Evolutionary conservation across 176 grass and related monocot species (phyloP).

Genomic region (Cenchrus americanus): DNA sequence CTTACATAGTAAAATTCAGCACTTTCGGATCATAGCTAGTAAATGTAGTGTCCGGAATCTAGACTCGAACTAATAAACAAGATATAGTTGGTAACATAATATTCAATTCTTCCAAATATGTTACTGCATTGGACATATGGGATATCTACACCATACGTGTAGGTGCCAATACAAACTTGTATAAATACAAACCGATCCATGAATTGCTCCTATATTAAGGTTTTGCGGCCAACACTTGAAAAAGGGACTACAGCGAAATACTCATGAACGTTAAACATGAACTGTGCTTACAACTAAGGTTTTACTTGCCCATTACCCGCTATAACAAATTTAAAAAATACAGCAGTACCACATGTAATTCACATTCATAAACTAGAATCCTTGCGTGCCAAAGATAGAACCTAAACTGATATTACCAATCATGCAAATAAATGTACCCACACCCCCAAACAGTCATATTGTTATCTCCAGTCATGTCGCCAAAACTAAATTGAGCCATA

Average conservation of each 20-base stretch:
- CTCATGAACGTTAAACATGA: background rate
- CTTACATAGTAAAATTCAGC: conserved; percentile 5
- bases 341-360: background rate
- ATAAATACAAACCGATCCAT: no score
- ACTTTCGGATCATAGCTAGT: background rate
- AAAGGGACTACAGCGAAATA: background rate
- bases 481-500: no score
- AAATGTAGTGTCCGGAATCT: background rate
- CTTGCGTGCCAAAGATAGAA: background rate
- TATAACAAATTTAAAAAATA: background rate
- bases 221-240: background rate
- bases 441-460: no score
- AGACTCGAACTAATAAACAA: background rate
- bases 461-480: no score
- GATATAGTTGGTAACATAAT: background rate
- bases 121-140: background rate
- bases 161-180: background rate
- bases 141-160: background rate
- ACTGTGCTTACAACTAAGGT: conserved; percentile 4
- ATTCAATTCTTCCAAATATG: background rate
- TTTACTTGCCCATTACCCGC: conserved; percentile 4
- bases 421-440: no score
- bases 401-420: conserved; percentile 33
- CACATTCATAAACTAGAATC: conserved; percentile 20
- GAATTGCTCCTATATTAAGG: background rate